Conservation (phyloP, 1,284 basidiomycete species). For the Cryptococcus sp. region DNA sequence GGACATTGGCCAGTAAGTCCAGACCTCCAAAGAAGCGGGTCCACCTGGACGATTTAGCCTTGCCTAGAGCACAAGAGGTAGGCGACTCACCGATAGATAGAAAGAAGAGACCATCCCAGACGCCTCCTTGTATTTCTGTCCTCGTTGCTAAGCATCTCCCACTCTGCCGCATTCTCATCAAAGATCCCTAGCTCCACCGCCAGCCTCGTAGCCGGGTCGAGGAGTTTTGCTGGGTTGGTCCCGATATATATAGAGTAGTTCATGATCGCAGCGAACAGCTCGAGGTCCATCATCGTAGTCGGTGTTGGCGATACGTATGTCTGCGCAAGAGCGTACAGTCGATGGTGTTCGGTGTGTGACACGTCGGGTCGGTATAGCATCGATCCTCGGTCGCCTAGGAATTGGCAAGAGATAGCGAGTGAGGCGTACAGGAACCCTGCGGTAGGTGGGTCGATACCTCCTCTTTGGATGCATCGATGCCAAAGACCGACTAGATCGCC, state of each 20-base stretch:
- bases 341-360: neutral
- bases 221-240: neutral
- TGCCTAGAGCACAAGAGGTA: neutral
- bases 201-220: neutral
- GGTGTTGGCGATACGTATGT: neutral
- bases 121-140: neutral
- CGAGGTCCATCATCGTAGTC: neutral
- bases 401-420: constrained; percentile 6
- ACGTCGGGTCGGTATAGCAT: constrained; percentile 3
- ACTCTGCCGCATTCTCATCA: constrained; percentile 2
- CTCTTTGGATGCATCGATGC: constrained; percentile 1
- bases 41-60: constrained; percentile 4
- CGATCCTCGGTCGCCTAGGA: constrained; percentile 6
- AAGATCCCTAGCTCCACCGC: neutral
- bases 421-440: constrained; percentile 13
- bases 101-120: neutral
- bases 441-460: constrained; percentile 1
- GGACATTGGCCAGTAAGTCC: too few relatives aligned
- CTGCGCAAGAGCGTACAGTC: neutral
- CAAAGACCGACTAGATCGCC: constrained; percentile 7
- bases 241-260: neutral
- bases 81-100: neutral
- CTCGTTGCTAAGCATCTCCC: neutral
- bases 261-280: neutral
- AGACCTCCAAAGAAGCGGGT: neutral